A percentile compares a stretch with the other conserved stretches of the same genome.
phyloP scores from a whole-genome alignment of 768 basidiomycete genomes.

The Dioszegia hungarica region DNA sequence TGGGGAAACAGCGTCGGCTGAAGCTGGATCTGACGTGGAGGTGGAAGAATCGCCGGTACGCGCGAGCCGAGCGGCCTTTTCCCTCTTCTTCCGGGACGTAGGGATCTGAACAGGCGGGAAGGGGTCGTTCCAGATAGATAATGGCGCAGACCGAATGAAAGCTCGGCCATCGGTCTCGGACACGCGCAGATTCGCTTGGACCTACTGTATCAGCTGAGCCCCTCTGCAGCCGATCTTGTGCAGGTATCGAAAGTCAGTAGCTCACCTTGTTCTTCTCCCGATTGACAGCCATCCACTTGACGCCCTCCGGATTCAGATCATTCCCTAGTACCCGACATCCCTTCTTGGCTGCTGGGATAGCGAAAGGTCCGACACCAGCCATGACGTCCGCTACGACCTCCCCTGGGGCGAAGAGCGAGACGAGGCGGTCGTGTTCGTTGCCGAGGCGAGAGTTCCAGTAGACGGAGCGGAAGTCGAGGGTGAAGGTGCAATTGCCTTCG shows the following conservation, averaged over 20 bases:
- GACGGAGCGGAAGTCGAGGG: conserved; percentile 88
- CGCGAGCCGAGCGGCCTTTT: conserved; percentile 6
- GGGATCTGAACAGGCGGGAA: conserved; percentile 54
- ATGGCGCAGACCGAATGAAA: conserved; percentile 66
- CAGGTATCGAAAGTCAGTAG: too few relatives aligned
- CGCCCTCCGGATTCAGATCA: conserved; percentile 86
- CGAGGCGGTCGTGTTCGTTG: conserved; percentile 82
- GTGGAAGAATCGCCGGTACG: too few relatives aligned
- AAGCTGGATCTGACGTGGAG: too few relatives aligned
- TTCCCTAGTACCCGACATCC: conserved; percentile 87
- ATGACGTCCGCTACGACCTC: conserved; percentile 86
- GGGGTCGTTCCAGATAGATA: conserved; percentile 60
- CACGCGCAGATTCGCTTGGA: conserved; percentile 56
- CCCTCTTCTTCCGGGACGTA: conserved; percentile 51
- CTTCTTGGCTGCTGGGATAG: conserved; percentile 85
- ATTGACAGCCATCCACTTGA: conserved; percentile 70
- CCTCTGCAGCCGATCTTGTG: not conserved
- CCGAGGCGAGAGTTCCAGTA: conserved; percentile 98
- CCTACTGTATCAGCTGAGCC: not conserved
- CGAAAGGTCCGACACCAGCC: conserved; percentile 96
- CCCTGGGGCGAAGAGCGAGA: conserved; percentile 61
- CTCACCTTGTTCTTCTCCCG: conserved; percentile 70
- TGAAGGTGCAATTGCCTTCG: conserved; percentile 80
- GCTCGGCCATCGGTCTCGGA: conserved; percentile 79
- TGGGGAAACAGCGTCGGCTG: conserved; percentile 1